Percentiles rank a stretch among this genome's conserved stretches.
phyloP scores from a whole-genome alignment of 169 alveolate genomes.

The Cryptosporidium canis region DNA sequence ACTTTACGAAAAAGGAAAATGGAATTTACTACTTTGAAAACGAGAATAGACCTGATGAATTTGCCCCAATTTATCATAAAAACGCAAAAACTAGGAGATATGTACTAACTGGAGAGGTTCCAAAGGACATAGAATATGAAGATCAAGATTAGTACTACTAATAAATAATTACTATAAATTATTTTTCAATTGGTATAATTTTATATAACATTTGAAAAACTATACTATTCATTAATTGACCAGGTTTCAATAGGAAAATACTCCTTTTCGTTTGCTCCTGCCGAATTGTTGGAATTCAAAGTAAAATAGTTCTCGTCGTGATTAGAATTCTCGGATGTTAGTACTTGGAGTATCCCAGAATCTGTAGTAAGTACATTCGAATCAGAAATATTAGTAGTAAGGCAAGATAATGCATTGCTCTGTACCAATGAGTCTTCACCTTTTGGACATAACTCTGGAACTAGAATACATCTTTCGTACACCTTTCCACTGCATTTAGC shows the following conservation, averaged over 20 bases:
- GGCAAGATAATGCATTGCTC: not conserved
- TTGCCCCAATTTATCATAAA: conserved; percentile 10
- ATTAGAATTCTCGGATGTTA: conserved; percentile 60
- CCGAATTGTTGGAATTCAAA: not conserved
- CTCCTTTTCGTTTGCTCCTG: not conserved
- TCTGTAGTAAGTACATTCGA: conserved; percentile 45
- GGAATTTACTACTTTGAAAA: conserved; percentile 33
- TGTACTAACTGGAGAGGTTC: conserved; percentile 27
- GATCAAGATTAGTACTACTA: not conserved
- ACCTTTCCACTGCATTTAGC: not conserved
- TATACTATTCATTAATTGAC: not conserved
- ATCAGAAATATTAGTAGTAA: conserved; percentile 52
- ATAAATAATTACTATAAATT: not conserved
- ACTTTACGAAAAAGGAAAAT: conserved; percentile 18
- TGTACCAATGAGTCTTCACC: not conserved
- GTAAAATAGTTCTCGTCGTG: conserved; percentile 19
- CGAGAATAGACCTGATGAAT: conserved; percentile 53
- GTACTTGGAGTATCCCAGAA: conserved; percentile 38
- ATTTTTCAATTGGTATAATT: conserved; percentile 7
- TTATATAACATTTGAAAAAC: conserved; percentile 23
- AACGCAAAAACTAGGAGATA: conserved; percentile 45
- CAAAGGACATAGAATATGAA: not conserved
- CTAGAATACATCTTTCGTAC: not conserved
- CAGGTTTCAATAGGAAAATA: conserved; percentile 16
- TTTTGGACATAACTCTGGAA: conserved; percentile 12